These are phyloP conservation scores for Leccinum aurantiacum DNA, from an alignment of 768 basidiomycete species.

Conservation along the genomic window DNA sequence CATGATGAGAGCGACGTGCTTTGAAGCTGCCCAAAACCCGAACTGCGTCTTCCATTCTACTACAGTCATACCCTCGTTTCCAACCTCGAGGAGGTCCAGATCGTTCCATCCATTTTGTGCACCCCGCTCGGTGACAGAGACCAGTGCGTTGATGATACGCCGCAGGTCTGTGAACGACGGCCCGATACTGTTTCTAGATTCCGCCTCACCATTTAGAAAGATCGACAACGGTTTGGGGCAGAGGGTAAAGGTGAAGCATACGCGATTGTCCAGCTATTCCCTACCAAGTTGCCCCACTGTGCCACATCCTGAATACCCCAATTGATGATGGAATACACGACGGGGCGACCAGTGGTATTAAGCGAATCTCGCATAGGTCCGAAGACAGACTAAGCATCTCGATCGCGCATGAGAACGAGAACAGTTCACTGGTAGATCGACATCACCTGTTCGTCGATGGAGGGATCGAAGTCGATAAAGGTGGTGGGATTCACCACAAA, in stretches of 20 bases:
- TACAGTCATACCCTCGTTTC: no score
- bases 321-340: slow-evolving; percentile 50
- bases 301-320: slow-evolving; percentile 48
- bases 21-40: no score
- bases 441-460: no score
- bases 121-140: slow-evolving; percentile 47
- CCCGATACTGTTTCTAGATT: slow-evolving; percentile 9
- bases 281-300: slow-evolving; percentile 40
- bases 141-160: slow-evolving; percentile 25
- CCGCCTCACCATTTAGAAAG: no score
- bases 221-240: background rate
- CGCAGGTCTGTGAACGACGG: slow-evolving; percentile 11
- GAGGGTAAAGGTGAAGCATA: slow-evolving; percentile 20
- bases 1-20: no score
- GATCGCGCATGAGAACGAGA: background rate
- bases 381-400: background rate
- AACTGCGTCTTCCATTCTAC: no score
- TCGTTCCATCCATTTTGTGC: slow-evolving; percentile 51
- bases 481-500: no score
- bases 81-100: slow-evolving; percentile 27
- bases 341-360: slow-evolving; percentile 4
- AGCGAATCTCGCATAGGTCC: slow-evolving; percentile 9
- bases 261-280: slow-evolving; percentile 53
- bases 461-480: no score
- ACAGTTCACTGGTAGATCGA: no score